These are phyloP conservation scores for Colletotrichum sublineola DNA, from an alignment of 2,329 filamentous ascomycete species.

Conservation along the genomic window DNA sequence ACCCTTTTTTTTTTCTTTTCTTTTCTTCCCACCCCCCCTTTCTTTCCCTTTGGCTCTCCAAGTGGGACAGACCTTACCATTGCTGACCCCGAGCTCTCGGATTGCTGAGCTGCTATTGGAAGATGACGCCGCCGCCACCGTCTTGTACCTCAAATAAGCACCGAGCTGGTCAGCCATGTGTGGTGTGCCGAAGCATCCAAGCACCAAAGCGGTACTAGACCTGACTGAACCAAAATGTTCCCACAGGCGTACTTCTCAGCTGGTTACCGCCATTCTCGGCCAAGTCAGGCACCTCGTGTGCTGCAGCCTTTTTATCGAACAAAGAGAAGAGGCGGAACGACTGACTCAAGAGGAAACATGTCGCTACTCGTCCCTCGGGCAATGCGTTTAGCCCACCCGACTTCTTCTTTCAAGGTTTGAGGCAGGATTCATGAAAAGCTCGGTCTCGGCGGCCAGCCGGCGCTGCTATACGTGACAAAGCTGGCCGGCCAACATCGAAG, in stretches of 20 bases:
- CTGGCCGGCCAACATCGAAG: background rate
- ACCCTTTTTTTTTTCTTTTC: constrained; percentile 15
- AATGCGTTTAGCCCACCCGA: constrained; percentile 32
- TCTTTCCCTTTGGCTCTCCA: constrained; percentile 1
- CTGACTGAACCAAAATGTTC: constrained; percentile 15
- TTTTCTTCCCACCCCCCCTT: background rate
- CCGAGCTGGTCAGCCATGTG: constrained; percentile 20
- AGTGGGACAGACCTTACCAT: constrained; percentile 14
- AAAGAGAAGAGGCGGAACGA: constrained; percentile 36
- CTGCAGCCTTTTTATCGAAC: constrained; percentile 30
- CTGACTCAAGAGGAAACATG: constrained; percentile 41
- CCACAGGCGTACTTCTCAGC: constrained; percentile 12
- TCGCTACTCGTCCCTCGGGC: constrained; percentile 33
- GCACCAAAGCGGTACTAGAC: constrained; percentile 17
- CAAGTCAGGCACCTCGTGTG: constrained; percentile 37
- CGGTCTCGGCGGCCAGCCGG: constrained; percentile 12
- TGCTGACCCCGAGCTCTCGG: constrained; percentile 33
- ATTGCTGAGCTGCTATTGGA: constrained; percentile 31
- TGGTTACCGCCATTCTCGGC: constrained; percentile 33
- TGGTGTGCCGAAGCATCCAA: constrained; percentile 24
- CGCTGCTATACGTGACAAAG: constrained; percentile 12
- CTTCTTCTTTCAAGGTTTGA: constrained; percentile 13
- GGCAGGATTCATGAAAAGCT: constrained; percentile 1
- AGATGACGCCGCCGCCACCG: constrained; percentile 22
- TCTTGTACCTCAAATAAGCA: constrained; percentile 19